These are phyloP conservation scores for Leishmania gerbilli DNA, from an alignment of 208 protist species.

Conservation along the genomic window DNA sequence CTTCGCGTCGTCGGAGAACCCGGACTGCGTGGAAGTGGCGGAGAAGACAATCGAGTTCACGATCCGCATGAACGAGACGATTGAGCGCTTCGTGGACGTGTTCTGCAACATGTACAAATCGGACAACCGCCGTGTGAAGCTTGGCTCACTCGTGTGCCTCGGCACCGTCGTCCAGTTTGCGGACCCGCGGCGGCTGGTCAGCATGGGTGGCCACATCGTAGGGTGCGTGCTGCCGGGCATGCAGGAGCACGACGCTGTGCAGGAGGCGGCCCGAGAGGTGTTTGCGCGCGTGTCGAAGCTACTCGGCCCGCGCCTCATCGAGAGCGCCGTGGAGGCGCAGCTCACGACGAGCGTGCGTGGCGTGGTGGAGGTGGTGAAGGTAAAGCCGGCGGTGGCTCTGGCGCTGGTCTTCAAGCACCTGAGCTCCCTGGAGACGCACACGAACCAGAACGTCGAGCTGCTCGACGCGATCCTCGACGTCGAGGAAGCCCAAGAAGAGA, in stretches of 20 bases:
- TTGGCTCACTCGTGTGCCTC: conserved; percentile 76
- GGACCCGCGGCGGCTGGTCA: conserved; percentile 70
- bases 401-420: conserved; percentile 83
- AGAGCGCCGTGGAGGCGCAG: conserved; percentile 85
- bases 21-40: conserved; percentile 84
- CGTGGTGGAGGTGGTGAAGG: conserved; percentile 92
- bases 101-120: conserved; percentile 78
- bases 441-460: conserved; percentile 69
- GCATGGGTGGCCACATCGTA: conserved; percentile 84
- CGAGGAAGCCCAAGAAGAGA: conserved; percentile 76
- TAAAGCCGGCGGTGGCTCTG: conserved; percentile 82
- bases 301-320: conserved; percentile 78
- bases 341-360: conserved; percentile 81
- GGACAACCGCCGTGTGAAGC: conserved; percentile 56
- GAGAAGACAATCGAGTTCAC: conserved; percentile 91
- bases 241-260: conserved; percentile 85
- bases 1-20: conserved; percentile 75
- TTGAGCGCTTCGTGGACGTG: conserved; percentile 78
- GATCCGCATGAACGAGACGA: conserved; percentile 80
- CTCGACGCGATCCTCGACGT: conserved; percentile 81
- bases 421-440: conserved; percentile 46
- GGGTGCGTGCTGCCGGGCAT: conserved; percentile 88
- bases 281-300: conserved; percentile 81
- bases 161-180: conserved; percentile 68
- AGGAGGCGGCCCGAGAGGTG: conserved; percentile 75